These are phyloP conservation scores for Podosphaera xanthii DNA, from an alignment of 2,329 filamentous ascomycete species.

Conservation along the genomic window DNA sequence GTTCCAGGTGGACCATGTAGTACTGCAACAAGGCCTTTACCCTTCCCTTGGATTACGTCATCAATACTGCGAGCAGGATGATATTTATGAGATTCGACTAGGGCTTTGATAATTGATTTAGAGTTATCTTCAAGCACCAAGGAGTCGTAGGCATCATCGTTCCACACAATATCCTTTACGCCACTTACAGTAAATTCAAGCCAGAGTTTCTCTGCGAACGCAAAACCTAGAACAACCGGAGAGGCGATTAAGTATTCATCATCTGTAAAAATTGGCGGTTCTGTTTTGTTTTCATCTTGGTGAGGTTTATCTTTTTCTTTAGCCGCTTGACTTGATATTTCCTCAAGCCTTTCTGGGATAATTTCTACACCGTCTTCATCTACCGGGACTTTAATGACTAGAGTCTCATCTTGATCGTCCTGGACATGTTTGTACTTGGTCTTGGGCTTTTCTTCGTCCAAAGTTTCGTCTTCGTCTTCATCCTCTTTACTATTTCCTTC, in stretches of 20 bases:
- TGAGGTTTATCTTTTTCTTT: constrained; percentile 4
- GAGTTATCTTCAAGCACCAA: constrained; percentile 45
- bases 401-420: constrained; percentile 26
- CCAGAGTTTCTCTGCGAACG: constrained; percentile 77
- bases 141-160: constrained; percentile 59
- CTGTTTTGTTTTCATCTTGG: constrained; percentile 15
- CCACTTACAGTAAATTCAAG: constrained; percentile 66
- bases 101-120: constrained; percentile 49
- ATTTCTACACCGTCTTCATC: constrained; percentile 32
- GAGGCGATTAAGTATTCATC: constrained; percentile 71
- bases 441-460: constrained; percentile 14
- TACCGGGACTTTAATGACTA: constrained; percentile 29
- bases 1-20: constrained; percentile 72
- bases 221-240: constrained; percentile 66
- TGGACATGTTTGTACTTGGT: constrained; percentile 17
- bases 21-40: constrained; percentile 60
- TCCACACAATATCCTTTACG: constrained; percentile 65
- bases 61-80: constrained; percentile 64
- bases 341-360: constrained; percentile 32
- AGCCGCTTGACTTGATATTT: constrained; percentile 18
- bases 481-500: constrained; percentile 5
- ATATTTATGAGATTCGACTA: constrained; percentile 69
- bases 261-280: constrained; percentile 40
- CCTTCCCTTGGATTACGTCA: constrained; percentile 64
- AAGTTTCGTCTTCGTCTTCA: constrained; percentile 7